Percentiles rank a stretch among this genome's conserved stretches.
Conservation (phyloP, 1,284 basidiomycete genomes). For the Pseudomicrostroma phylloplanum region DNA sequence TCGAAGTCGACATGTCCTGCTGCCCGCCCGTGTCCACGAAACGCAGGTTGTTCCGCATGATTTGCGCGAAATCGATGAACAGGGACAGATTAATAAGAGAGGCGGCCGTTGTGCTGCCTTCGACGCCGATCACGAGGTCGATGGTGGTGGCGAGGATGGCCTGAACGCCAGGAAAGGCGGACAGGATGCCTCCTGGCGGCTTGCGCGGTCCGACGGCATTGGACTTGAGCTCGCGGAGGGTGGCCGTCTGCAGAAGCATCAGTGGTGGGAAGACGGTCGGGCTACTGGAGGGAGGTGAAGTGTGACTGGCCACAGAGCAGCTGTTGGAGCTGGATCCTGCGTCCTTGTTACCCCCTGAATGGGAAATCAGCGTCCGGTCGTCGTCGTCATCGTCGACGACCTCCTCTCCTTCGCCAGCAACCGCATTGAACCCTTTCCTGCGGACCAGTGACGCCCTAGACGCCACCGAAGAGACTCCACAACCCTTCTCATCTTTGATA, state of each 20-base stretch:
- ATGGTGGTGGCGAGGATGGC: conserved; percentile 35
- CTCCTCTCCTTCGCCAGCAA: conserved; percentile 16
- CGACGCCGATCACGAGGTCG: conserved; percentile 40
- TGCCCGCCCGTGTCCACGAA: conserved; percentile 18
- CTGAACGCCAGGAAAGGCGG: conserved; percentile 15
- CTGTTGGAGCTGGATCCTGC: neutral
- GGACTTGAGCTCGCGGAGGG: conserved; percentile 41
- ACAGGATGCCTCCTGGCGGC: conserved; percentile 35
- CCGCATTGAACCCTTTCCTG: conserved; percentile 15
- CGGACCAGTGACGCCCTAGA: neutral
- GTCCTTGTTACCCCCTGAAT: conserved; percentile 14
- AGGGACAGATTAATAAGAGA: conserved; percentile 36
- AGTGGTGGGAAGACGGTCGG: conserved; percentile 41
- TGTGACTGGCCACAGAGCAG: neutral
- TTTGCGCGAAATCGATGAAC: conserved; percentile 36
- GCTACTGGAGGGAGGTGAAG: conserved; percentile 23
- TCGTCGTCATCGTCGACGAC: conserved; percentile 19
- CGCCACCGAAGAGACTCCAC: too few species aligned
- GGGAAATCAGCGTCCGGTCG: neutral
- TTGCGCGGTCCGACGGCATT: conserved; percentile 41
- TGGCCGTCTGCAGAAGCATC: conserved; percentile 34
- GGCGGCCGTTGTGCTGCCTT: conserved; percentile 37
- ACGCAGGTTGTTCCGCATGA: conserved; percentile 33
- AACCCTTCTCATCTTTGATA: neutral
- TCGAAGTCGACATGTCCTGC: neutral